phyloP scores from a whole-genome alignment of 2,329 filamentous ascomycete species.

The Harringtonia lauricola region DNA sequence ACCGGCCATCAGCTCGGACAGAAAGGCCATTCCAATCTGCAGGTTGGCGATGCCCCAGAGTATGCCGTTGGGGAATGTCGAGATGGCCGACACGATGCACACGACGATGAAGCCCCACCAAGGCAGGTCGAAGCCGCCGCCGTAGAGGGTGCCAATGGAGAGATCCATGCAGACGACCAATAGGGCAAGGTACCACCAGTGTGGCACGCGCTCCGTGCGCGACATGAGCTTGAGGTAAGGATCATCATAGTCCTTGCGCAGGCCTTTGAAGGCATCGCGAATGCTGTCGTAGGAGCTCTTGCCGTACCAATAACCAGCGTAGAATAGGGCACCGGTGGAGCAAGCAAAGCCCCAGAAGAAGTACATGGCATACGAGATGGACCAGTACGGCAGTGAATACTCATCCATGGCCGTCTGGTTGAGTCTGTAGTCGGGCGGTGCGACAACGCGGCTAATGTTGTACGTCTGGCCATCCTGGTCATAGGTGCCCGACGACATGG shows the following conservation, averaged over 20 bases:
- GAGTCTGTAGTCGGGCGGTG: conserved; percentile 24
- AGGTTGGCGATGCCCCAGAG: conserved; percentile 20
- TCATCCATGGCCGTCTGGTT: conserved; percentile 21
- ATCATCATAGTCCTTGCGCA: conserved; percentile 16
- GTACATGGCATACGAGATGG: conserved; percentile 24
- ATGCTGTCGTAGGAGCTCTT: conserved; percentile 31
- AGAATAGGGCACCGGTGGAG: conserved; percentile 19
- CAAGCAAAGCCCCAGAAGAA: conserved; percentile 24
- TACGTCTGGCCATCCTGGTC: conserved; percentile 20
- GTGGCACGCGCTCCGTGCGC: conserved; percentile 9
- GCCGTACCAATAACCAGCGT: conserved; percentile 21
- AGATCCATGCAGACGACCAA: conserved; percentile 22
- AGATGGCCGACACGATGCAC: conserved; percentile 21
- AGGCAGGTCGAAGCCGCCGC: conserved; percentile 22
- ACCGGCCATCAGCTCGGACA: conserved; percentile 37
- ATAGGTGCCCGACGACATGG: conserved; percentile 22
- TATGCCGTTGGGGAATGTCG: conserved; percentile 27
- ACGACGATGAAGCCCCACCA: conserved; percentile 32
- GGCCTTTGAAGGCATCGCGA: conserved; percentile 26
- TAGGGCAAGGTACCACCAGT: conserved; percentile 15
- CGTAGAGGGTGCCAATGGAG: conserved; percentile 27
- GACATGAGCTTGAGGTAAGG: conserved; percentile 17
- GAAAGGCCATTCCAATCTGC: conserved; percentile 24
- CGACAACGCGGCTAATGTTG: conserved; percentile 30
- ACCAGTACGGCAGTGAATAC: conserved; percentile 28